Base-by-base conservation (phyloP, 73 alveolate genomes). In the Loxodes magnus region DNA sequence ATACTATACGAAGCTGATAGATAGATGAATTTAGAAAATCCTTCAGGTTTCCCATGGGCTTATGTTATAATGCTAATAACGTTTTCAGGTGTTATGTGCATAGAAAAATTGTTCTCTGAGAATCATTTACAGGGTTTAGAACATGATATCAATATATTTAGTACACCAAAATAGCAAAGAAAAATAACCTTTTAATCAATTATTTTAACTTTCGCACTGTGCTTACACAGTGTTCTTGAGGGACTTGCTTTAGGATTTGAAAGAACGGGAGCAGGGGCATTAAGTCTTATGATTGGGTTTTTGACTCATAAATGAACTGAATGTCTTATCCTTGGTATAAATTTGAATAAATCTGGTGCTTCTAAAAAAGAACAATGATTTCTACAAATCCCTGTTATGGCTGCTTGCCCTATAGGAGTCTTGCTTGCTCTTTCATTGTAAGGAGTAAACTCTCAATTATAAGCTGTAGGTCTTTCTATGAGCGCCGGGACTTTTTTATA, bases 241-340 rank as follows among this genome's bases (percentile, higher is more conserved):
- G 93, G 93, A 4, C 56, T 79, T 16, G 87, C 93, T 16, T 41
- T 67, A 10, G 93, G 93, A 24, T 36, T 74, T 5, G 39, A 26
- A 29, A 29, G 19, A 1, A 67, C 80, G 7, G 29, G 41, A 33
- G 43, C 56, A 19, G 10, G 58, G 5, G 35, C 73, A 5, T 34
- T 86, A 35, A 74, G 63, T 39, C 56, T 87, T 51, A 51, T 74
- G 54, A 37, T 87, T 23, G 92, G 95, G 10, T 67, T 87, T 39
- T 51, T 74, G 51, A 35, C 72, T 1, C 97, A 87, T 60, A 82
- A 87, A 54, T 75, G 81, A 74, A 90, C 95, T 3, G 95, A 78
- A n/a, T 84, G 92, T 19, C 57, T 87, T 76, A 44, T 94, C 14
- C 60, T 87, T 16, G 90, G 94, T n/a, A 59, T 87, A 27, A 56